A percentile compares a stretch with the other conserved stretches of the same genome.
Conservation (phyloP, 108 stramenopile genomes). For the Ochromonas danica region DNA sequence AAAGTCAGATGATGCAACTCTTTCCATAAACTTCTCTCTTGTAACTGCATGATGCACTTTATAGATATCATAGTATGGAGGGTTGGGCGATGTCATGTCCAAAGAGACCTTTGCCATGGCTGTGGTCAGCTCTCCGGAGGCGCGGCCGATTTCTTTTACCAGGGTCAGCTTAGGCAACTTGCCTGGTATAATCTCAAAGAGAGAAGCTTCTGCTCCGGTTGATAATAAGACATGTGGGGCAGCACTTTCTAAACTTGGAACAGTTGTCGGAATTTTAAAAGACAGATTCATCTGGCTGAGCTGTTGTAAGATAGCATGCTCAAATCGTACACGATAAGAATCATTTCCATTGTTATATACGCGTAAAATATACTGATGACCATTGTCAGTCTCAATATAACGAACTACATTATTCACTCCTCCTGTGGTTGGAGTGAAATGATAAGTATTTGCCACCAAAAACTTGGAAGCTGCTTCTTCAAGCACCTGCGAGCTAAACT, state of each 20-base stretch:
- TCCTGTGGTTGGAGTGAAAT: constrained; percentile 27
- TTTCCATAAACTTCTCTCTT: background rate
- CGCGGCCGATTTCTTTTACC: constrained; percentile 32
- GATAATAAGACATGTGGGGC: constrained; percentile 10
- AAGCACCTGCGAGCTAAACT: background rate
- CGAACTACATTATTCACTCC: constrained; percentile 38
- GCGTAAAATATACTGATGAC: background rate
- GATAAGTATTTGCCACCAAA: background rate
- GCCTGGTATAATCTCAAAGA: constrained; percentile 36
- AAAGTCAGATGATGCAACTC: background rate
- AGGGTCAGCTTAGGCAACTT: constrained; percentile 35
- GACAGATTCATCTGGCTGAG: constrained; percentile 10
- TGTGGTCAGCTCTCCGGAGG: constrained; percentile 26
- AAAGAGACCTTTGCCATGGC: constrained; percentile 25
- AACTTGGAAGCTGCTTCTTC: constrained; percentile 17
- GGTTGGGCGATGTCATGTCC: constrained; percentile 19
- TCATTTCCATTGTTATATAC: constrained; percentile 39
- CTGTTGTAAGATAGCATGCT: constrained; percentile 31
- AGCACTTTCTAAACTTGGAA: constrained; percentile 3
- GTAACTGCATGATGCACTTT: constrained; percentile 36
- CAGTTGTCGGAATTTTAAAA: constrained; percentile 23
- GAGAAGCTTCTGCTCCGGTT: constrained; percentile 27
- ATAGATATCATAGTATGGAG: constrained; percentile 36
- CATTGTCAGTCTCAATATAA: background rate
- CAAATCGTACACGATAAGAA: background rate